Conservation (phyloP, 83 land plant species). For the Larix sibirica region DNA sequence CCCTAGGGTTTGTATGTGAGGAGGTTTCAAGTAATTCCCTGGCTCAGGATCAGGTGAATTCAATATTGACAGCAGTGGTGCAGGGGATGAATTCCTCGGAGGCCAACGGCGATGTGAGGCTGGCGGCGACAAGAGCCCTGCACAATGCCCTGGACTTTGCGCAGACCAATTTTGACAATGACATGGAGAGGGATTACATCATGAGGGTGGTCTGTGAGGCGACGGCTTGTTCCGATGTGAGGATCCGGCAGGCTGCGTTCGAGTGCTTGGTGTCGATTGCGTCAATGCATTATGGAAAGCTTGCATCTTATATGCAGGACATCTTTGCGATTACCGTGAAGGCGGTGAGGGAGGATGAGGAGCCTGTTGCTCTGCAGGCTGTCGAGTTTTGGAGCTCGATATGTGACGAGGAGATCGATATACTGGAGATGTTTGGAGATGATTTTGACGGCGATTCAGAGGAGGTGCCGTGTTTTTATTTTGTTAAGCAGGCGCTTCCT, state of each 20-base stretch:
- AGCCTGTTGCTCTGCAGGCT: constrained; percentile 86
- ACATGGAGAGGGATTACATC: constrained; percentile 88
- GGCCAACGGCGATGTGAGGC: constrained; percentile 60
- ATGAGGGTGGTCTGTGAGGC: constrained; percentile 93
- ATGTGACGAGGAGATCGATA: constrained; percentile 90
- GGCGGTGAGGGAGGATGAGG: constrained; percentile 83
- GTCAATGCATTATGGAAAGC: constrained; percentile 80
- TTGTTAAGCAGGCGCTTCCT: constrained; percentile 82
- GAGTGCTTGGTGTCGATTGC: constrained; percentile 85
- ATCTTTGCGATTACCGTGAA: constrained; percentile 73
- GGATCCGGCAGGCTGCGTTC: constrained; percentile 80
- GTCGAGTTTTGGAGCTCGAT: constrained; percentile 89
- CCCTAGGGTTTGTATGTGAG: constrained; percentile 86
- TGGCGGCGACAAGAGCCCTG: constrained; percentile 75
- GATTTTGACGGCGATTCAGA: constrained; percentile 78
- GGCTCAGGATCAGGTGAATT: constrained; percentile 84
- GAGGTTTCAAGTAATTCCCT: constrained; percentile 79
- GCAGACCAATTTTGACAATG: constrained; percentile 79
- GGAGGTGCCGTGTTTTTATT: constrained; percentile 74
- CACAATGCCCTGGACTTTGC: constrained; percentile 87
- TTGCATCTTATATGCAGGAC: constrained; percentile 73
- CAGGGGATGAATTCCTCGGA: constrained; percentile 85
- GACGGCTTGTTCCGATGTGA: constrained; percentile 60
- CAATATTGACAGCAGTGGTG: constrained; percentile 85
- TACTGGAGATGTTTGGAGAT: constrained; percentile 75